Conservation (phyloP, 495 filamentous ascomycete species). For the Penicillium goetzii region DNA sequence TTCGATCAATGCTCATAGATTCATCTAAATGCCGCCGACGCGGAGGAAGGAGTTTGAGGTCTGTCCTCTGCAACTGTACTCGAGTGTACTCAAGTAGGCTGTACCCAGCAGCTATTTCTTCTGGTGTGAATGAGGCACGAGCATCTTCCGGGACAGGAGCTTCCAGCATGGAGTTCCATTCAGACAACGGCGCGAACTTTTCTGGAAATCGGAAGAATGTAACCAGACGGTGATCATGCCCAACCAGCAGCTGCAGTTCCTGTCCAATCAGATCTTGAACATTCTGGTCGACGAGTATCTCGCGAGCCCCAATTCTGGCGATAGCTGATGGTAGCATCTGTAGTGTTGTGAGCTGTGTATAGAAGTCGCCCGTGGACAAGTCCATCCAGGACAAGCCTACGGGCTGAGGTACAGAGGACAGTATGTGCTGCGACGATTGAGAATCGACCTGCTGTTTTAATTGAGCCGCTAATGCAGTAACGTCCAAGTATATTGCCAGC, state of each 20-base stretch:
- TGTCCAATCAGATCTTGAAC: constrained; percentile 53
- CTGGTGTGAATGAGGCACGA: constrained; percentile 45
- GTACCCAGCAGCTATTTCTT: constrained; percentile 66
- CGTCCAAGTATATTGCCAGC: constrained; percentile 68
- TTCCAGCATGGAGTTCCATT: constrained; percentile 80
- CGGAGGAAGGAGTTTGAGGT: constrained; percentile 85
- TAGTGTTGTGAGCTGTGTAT: constrained; percentile 77
- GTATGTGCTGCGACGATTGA: constrained; percentile 37
- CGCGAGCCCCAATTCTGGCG: constrained; percentile 79
- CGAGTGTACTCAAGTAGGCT: constrained; percentile 82
- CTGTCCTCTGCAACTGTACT: constrained; percentile 73
- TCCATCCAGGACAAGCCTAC: constrained; percentile 94
- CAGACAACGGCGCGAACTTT: constrained; percentile 49
- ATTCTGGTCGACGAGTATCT: constrained; percentile 75
- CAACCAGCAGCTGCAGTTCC: constrained; percentile 47
- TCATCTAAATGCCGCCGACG: constrained; percentile 69
- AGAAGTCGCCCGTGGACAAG: constrained; percentile 91
- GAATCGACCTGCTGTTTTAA: constrained; percentile 25
- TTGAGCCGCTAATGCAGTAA: constrained; percentile 26
- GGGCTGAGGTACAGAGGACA: constrained; percentile 44
- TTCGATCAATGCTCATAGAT: constrained; percentile 88
- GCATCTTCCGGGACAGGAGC: constrained; percentile 52
- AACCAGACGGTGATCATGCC: constrained; percentile 49
- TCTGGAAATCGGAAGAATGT: constrained; percentile 45
- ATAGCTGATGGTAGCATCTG: constrained; percentile 75